These are phyloP conservation scores for Acacia crassicarpa DNA, from an alignment of 306 rosid species.

Conservation along the genomic window DNA sequence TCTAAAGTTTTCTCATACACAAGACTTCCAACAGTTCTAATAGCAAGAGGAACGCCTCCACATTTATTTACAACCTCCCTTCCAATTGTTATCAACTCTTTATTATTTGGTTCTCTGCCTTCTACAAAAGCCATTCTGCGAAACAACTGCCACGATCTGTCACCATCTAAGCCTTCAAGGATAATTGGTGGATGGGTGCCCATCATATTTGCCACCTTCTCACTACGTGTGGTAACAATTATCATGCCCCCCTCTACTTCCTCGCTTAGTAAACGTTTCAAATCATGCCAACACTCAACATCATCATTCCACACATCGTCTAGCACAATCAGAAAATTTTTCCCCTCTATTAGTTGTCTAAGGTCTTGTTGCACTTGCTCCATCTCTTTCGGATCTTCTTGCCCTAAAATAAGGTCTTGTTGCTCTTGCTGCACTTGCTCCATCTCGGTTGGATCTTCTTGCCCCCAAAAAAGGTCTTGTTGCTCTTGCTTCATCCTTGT, in stretches of 20 bases:
- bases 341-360: neutral
- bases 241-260: constrained; percentile 18
- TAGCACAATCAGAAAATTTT: constrained; percentile 1
- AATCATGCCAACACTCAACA: neutral
- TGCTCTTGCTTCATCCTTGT: neutral
- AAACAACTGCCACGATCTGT: constrained; percentile 31
- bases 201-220: neutral
- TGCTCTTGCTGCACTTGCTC: neutral
- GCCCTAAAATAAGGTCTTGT: neutral
- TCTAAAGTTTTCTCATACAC: neutral
- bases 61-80: neutral
- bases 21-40: neutral
- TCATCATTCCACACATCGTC: constrained; percentile 18
- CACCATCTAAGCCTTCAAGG: constrained; percentile 22
- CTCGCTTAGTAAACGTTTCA: neutral
- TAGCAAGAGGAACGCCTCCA: neutral
- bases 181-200: neutral
- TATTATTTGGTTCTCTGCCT: constrained; percentile 15
- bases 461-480: neutral
- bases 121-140: constrained; percentile 26
- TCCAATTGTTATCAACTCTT: neutral
- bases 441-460: neutral
- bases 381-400: neutral
- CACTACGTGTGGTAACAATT: neutral
- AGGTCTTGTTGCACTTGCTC: neutral